Percentiles rank a stretch among this genome's conserved stretches.
phyloP scores from a whole-genome alignment of 208 protist species.

The Trypanosoma vivax region DNA sequence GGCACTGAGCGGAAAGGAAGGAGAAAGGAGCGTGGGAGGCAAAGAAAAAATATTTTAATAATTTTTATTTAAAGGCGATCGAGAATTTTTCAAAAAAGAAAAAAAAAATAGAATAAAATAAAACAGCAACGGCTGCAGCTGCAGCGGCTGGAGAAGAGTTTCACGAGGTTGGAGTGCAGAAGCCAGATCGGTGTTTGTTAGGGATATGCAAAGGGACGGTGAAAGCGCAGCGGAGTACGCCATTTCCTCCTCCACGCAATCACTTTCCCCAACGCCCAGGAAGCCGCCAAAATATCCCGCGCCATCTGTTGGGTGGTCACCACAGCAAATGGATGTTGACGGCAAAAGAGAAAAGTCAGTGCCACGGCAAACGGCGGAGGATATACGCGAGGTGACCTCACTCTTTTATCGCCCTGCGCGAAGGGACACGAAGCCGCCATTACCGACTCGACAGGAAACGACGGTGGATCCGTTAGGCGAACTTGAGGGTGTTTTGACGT shows the following conservation, averaged over 20 bases:
- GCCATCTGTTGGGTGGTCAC: neutral
- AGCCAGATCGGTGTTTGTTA: too few relatives aligned
- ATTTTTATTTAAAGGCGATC: too few relatives aligned
- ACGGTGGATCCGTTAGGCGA: conserved; percentile 27
- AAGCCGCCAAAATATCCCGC: conserved; percentile 4
- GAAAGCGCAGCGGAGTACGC: neutral
- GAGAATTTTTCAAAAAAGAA: too few relatives aligned
- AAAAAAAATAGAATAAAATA: too few relatives aligned
- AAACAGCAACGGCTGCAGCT: too few relatives aligned
- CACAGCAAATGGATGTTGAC: neutral
- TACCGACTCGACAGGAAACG: neutral
- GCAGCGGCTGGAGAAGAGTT: too few relatives aligned
- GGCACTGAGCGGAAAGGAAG: too few relatives aligned
- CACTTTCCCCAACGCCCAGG: neutral
- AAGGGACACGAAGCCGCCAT: neutral
- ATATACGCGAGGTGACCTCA: conserved; percentile 10
- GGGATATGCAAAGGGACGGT: too few relatives aligned
- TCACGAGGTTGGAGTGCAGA: too few relatives aligned
- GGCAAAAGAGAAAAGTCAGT: neutral
- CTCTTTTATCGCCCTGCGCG: neutral
- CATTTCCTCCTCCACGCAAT: neutral
- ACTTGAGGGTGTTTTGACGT: conserved; percentile 53
- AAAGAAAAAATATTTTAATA: too few relatives aligned
- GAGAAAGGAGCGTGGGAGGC: too few relatives aligned
- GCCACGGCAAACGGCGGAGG: neutral